Percentiles rank a stretch among this genome's conserved stretches.
Evolutionary conservation across 2,329 filamentous ascomycete genomes (phyloP).

Genomic region (Calonectria leucothoes): DNA sequence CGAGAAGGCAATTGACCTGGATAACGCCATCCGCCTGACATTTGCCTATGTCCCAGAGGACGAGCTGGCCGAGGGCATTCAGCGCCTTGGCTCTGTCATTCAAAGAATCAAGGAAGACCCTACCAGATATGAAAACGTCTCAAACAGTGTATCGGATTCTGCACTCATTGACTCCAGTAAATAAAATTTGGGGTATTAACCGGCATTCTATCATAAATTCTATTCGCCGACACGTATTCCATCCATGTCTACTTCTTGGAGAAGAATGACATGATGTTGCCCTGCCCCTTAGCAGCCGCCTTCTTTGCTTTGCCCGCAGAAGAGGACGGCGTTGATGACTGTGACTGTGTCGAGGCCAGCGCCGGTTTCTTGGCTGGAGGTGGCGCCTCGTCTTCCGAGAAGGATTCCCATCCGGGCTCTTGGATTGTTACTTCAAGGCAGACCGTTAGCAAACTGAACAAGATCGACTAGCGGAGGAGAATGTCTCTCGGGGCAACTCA

Average conservation of each 20-base stretch:
- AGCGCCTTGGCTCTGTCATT: slow-evolving; percentile 66
- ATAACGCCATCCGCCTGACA: slow-evolving; percentile 71
- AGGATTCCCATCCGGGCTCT: slow-evolving; percentile 89
- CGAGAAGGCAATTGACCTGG: slow-evolving; percentile 64
- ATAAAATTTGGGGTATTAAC: slow-evolving; percentile 30
- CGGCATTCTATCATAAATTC: neutral
- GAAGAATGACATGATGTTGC: slow-evolving; percentile 94
- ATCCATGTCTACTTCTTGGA: slow-evolving; percentile 72
- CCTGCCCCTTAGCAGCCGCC: slow-evolving; percentile 71
- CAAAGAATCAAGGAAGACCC: slow-evolving; percentile 45
- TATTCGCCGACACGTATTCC: neutral
- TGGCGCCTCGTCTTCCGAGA: slow-evolving; percentile 86
- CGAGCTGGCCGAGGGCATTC: slow-evolving; percentile 74
- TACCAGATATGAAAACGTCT: slow-evolving; percentile 39
- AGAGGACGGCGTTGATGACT: slow-evolving; percentile 50
- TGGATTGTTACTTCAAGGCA: slow-evolving; percentile 79
- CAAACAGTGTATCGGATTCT: slow-evolving; percentile 20
- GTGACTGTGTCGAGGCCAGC: slow-evolving; percentile 45
- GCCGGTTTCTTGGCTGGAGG: slow-evolving; percentile 65
- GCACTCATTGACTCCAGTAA: slow-evolving; percentile 40
- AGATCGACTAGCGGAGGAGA: neutral
- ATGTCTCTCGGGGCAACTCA: slow-evolving; percentile 59
- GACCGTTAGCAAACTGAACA: slow-evolving; percentile 23
- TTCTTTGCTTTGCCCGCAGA: slow-evolving; percentile 67
- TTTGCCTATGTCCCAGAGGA: slow-evolving; percentile 79